phyloP scores from a whole-genome alignment of 2,329 filamentous ascomycete genomes.

The Claviceps sp. region DNA sequence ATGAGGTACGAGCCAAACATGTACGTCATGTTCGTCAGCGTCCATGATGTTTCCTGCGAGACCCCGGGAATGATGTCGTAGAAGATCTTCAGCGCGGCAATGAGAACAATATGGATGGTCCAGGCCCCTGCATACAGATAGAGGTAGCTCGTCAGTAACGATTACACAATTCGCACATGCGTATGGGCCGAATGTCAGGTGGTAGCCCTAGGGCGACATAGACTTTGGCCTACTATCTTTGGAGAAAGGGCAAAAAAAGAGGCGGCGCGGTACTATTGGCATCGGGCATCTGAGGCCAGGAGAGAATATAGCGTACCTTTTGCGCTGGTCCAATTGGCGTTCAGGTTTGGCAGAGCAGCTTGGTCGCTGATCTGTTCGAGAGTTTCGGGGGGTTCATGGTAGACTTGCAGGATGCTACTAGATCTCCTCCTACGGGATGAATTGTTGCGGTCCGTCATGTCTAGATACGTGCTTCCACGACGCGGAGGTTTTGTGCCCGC shows the following conservation, averaged over 20 bases:
- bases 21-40: slow-evolving; percentile 95
- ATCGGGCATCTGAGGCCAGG: neutral
- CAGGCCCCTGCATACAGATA: slow-evolving; percentile 58
- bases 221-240: neutral
- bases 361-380: slow-evolving; percentile 97
- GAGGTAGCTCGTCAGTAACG: neutral
- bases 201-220: neutral
- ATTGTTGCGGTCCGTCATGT: slow-evolving; percentile 48
- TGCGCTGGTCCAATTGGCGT: slow-evolving; percentile 97
- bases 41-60: slow-evolving; percentile 97
- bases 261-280: too few species aligned
- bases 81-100: slow-evolving; percentile 82
- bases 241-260: neutral
- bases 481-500: slow-evolving; percentile 58
- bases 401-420: slow-evolving; percentile 84
- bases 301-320: slow-evolving; percentile 56
- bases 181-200: neutral
- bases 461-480: slow-evolving; percentile 45
- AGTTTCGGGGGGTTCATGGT: slow-evolving; percentile 91
- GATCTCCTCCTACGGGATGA: slow-evolving; percentile 77
- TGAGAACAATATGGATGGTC: slow-evolving; percentile 93
- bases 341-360: slow-evolving; percentile 84
- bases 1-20: slow-evolving; percentile 98
- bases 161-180: neutral
- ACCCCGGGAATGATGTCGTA: slow-evolving; percentile 95